Evolutionary conservation across 1,139 yeast genomes (phyloP).

Genomic region (Kodamaea arcana): DNA sequence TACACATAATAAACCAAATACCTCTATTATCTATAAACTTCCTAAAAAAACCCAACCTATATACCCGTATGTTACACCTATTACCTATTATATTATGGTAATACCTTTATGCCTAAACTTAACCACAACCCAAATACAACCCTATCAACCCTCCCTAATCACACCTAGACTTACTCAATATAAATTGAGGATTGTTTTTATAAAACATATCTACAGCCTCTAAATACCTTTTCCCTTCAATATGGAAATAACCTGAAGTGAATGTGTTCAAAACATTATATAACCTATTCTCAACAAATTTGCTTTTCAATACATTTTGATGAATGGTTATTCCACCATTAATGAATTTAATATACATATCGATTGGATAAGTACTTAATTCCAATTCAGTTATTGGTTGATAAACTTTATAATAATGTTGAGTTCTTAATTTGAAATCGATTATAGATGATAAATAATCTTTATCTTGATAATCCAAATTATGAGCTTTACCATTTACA

Average conservation of each 20-base stretch:
- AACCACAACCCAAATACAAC: too few relatives aligned
- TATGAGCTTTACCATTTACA: constrained; percentile 58
- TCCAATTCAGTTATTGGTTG: constrained; percentile 52
- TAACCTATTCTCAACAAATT: constrained; percentile 11
- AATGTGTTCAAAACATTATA: constrained; percentile 20
- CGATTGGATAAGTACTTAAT: constrained; percentile 28
- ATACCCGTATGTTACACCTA: too few relatives aligned
- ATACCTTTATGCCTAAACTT: too few relatives aligned
- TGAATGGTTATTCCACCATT: constrained; percentile 44
- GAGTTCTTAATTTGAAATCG: constrained; percentile 59
- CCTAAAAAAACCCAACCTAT: too few relatives aligned
- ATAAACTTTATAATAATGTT: constrained; percentile 52
- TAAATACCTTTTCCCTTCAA: constrained; percentile 28
- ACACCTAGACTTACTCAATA: too few relatives aligned
- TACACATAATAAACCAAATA: too few relatives aligned
- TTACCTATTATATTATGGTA: too few relatives aligned
- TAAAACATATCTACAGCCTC: constrained; percentile 32
- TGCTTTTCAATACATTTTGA: constrained; percentile 14
- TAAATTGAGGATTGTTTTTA: constrained; percentile 8
- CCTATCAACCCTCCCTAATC: too few relatives aligned
- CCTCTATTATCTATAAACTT: too few relatives aligned
- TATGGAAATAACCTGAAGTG: constrained; percentile 27
- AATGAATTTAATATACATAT: constrained; percentile 38
- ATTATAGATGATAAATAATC: constrained; percentile 48
- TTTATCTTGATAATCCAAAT: constrained; percentile 49